Percentiles rank a stretch among this genome's conserved stretches.
These are phyloP conservation scores for Blastobotrys aristatus DNA, from an alignment of 1,139 yeast species.

Conservation along the genomic window DNA sequence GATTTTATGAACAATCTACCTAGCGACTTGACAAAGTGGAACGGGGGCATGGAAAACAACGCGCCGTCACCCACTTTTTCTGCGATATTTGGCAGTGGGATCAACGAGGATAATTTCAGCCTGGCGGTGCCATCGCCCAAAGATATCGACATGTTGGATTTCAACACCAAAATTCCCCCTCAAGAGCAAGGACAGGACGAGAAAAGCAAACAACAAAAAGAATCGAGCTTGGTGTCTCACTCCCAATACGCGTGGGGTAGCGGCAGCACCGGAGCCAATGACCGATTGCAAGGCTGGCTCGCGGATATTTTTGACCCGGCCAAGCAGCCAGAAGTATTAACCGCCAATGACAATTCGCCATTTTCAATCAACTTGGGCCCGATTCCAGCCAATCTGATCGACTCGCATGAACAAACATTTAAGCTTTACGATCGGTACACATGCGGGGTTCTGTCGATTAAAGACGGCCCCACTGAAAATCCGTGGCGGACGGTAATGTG, in stretches of 20 bases:
- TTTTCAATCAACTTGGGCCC: not conserved
- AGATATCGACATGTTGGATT: slow-evolving; percentile 10
- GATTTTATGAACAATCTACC: slow-evolving; percentile 6
- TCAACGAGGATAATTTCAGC: slow-evolving; percentile 6
- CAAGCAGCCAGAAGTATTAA: not conserved
- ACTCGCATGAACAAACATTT: slow-evolving; percentile 28
- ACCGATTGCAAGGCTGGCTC: slow-evolving; percentile 10
- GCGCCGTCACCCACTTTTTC: slow-evolving; percentile 10
- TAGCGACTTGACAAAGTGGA: not conserved
- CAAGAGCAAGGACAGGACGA: not conserved
- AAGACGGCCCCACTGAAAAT: slow-evolving; percentile 57
- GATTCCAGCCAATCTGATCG: slow-evolving; percentile 11
- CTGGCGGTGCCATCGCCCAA: slow-evolving; percentile 10
- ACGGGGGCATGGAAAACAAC: not conserved
- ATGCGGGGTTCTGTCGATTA: slow-evolving; percentile 58
- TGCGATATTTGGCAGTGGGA: slow-evolving; percentile 3
- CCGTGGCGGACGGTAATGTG: slow-evolving; percentile 61
- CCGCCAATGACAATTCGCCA: not conserved
- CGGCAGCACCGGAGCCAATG: not conserved
- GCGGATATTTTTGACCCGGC: slow-evolving; percentile 6
- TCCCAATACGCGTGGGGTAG: slow-evolving; percentile 1
- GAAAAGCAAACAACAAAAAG: not conserved
- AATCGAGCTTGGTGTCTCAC: not conserved
- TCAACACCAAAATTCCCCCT: not conserved
- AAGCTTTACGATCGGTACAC: slow-evolving; percentile 33